Conservation (phyloP, 192 early-diverging fungal genomes). For the Coemansia sp. region DNA sequence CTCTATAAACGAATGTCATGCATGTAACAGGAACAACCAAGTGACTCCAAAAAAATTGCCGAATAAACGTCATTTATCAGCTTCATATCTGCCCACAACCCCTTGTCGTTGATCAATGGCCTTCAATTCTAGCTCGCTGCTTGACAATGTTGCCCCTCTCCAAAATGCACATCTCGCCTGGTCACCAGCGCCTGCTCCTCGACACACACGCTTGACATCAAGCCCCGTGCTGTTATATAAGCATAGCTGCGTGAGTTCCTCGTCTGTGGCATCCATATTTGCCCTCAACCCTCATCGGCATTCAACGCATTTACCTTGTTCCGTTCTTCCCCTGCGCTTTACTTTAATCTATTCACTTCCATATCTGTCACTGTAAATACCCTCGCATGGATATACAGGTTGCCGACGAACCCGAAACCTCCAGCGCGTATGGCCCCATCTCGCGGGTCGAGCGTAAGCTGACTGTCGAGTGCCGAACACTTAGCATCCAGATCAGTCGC, state of each 20-base stretch:
- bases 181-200: background rate
- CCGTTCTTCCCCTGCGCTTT: background rate
- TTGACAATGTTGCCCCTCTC: background rate
- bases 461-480: slow-evolving; percentile 12
- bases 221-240: background rate
- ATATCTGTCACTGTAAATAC: background rate
- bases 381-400: background rate
- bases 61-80: background rate
- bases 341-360: background rate
- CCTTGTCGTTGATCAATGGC: background rate
- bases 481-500: slow-evolving; percentile 7
- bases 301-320: background rate
- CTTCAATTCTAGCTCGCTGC: background rate
- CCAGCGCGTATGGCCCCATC: background rate
- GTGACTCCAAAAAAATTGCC: background rate
- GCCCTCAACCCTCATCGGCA: background rate
- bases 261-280: background rate
- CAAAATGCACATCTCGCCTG: background rate
- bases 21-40: background rate
- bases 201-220: background rate
- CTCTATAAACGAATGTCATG: background rate
- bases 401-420: background rate
- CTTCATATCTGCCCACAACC: background rate
- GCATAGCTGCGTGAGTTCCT: background rate
- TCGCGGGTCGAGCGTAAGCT: slow-evolving; percentile 6